Percentiles rank a stretch among this genome's conserved stretches.
phyloP scores from a whole-genome alignment of 2,329 filamentous ascomycete genomes.

The Teratosphaeria pseudoeucalypti region DNA sequence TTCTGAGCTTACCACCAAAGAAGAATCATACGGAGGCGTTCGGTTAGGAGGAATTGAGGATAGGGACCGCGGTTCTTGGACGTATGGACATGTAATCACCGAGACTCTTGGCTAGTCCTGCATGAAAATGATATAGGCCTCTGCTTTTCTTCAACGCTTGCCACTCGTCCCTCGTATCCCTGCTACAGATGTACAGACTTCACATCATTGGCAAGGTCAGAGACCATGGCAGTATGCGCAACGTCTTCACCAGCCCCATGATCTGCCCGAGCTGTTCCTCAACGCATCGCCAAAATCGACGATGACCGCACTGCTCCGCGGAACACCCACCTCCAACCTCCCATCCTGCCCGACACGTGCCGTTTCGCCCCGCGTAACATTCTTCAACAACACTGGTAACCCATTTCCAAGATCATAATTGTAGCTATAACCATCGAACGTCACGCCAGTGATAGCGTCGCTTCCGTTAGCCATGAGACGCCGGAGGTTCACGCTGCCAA shows the following conservation, averaged over 20 bases:
- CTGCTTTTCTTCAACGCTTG: no score
- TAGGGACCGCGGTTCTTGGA: no score
- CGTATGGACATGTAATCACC: no score
- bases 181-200: no score
- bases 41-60: no score
- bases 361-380: constrained; percentile 45
- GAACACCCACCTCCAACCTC: constrained; percentile 15
- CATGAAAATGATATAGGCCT: no score
- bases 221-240: neutral
- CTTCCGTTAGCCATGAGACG: constrained; percentile 51
- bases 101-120: no score
- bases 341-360: constrained; percentile 27
- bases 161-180: no score
- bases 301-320: constrained; percentile 22
- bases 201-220: neutral
- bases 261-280: neutral
- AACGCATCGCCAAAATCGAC: constrained; percentile 1
- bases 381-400: constrained; percentile 42
- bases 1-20: neutral
- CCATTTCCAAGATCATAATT: constrained; percentile 49
- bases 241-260: neutral
- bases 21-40: neutral
- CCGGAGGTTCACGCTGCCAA: constrained; percentile 30
- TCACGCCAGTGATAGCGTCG: constrained; percentile 52
- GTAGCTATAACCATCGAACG: constrained; percentile 53